phyloP scores from a whole-genome alignment of 768 basidiomycete species.

The Mycena olivaceomarginata region DNA sequence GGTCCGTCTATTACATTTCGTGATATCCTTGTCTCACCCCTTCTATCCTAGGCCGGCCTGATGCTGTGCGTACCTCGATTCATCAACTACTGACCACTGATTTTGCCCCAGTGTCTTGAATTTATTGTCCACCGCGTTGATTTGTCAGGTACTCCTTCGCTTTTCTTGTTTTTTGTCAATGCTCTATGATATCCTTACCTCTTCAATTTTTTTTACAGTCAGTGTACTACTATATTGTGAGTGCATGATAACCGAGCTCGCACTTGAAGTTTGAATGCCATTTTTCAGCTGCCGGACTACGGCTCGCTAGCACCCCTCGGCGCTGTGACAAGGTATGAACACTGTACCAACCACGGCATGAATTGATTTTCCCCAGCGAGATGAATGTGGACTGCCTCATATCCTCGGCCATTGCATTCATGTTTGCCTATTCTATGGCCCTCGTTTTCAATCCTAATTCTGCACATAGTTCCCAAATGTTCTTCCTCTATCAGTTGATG shows the following conservation, averaged over 20 bases:
- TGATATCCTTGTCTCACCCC: not conserved
- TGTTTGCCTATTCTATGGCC: not conserved
- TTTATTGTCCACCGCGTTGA: not conserved
- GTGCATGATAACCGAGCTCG: not conserved
- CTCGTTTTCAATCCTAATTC: not conserved
- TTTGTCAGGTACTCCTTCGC: not conserved
- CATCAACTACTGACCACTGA: not conserved
- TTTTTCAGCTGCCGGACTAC: not conserved
- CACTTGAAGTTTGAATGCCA: not conserved
- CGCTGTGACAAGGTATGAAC: not conserved
- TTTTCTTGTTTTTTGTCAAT: not conserved
- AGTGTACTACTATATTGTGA: constrained; percentile 4
- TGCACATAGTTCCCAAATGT: constrained; percentile 2
- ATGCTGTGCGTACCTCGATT: constrained; percentile 2
- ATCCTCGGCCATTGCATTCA: not conserved
- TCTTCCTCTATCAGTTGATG: not conserved
- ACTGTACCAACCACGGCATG: not conserved
- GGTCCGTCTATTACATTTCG: not conserved
- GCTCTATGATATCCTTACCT: not conserved
- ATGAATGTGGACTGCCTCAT: constrained; percentile 1
- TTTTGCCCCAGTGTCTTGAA: not conserved
- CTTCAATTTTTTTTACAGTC: not conserved
- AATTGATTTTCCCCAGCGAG: constrained; percentile 1
- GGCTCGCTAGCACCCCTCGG: constrained; percentile 1
- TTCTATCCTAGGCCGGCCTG: not conserved